A percentile compares a stretch with the other conserved stretches of the same genome.
Conservation (phyloP, 148 eudicot species). For the Polygonum maritimum region DNA sequence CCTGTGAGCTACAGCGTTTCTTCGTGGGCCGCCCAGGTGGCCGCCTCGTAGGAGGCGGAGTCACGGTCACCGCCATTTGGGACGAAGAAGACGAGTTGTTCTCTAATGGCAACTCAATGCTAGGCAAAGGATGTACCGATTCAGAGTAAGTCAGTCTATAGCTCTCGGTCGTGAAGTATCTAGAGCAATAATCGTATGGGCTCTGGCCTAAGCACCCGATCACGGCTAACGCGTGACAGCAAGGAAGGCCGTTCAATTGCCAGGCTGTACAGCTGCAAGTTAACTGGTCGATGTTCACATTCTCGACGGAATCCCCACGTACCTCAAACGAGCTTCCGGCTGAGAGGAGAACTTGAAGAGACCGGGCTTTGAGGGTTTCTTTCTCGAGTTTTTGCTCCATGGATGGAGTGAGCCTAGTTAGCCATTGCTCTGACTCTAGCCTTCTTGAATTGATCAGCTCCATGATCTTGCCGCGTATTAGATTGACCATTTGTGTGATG, state of each 20-base stretch:
- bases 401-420: slow-evolving; percentile 66
- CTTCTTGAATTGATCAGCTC: slow-evolving; percentile 53
- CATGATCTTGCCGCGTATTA: slow-evolving; percentile 61
- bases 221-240: slow-evolving; percentile 76
- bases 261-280: slow-evolving; percentile 81
- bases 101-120: slow-evolving; percentile 27
- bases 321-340: slow-evolving; percentile 62
- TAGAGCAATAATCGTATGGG: slow-evolving; percentile 62
- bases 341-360: slow-evolving; percentile 51
- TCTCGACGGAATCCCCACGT: slow-evolving; percentile 65
- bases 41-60: slow-evolving; percentile 85
- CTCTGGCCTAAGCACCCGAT: slow-evolving; percentile 44
- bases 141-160: slow-evolving; percentile 69
- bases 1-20: slow-evolving; percentile 49
- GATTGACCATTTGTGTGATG: slow-evolving; percentile 89
- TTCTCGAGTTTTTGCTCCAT: slow-evolving; percentile 72
- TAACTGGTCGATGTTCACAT: slow-evolving; percentile 60
- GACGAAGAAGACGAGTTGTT: slow-evolving; percentile 23
- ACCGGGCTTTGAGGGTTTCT: slow-evolving; percentile 45
- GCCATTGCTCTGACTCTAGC: slow-evolving; percentile 53
- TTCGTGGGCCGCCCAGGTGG: slow-evolving; percentile 91
- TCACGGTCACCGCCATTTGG: slow-evolving; percentile 46
- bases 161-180: slow-evolving; percentile 48
- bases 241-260: slow-evolving; percentile 83
- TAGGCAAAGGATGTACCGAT: slow-evolving; percentile 54